Percentiles rank a stretch among this genome's conserved stretches.
Evolutionary conservation across 192 early-diverging fungal genomes (phyloP).

Genomic region (Coemansia sp.): DNA sequence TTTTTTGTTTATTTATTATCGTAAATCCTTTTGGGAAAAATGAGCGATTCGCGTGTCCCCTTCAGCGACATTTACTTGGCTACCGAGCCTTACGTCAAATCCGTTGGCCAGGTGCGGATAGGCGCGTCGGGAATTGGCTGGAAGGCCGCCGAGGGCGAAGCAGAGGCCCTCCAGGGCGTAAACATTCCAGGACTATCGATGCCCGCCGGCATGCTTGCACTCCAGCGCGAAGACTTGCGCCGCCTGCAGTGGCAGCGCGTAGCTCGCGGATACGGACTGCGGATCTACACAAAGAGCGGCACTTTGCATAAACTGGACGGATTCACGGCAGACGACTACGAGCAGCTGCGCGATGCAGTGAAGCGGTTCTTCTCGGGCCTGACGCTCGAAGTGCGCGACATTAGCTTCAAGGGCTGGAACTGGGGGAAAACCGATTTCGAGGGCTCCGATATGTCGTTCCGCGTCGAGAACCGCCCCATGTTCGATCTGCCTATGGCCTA

Average conservation of each 20-base stretch:
- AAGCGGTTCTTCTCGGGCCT: slow-evolving; percentile 73
- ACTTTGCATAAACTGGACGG: slow-evolving; percentile 86
- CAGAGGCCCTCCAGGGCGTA: slow-evolving; percentile 32
- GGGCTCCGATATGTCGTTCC: slow-evolving; percentile 79
- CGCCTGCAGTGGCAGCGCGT: slow-evolving; percentile 79
- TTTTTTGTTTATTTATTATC: neutral
- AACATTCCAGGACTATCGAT: slow-evolving; percentile 35
- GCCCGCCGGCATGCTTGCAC: slow-evolving; percentile 40
- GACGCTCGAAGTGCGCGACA: slow-evolving; percentile 77
- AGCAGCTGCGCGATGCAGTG: slow-evolving; percentile 72
- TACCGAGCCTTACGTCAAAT: slow-evolving; percentile 49
- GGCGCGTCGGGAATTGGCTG: slow-evolving; percentile 52
- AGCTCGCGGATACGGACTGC: slow-evolving; percentile 82
- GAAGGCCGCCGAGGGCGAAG: slow-evolving; percentile 56
- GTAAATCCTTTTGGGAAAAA: slow-evolving; percentile 12
- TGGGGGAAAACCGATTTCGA: slow-evolving; percentile 92
- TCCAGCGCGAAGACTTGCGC: slow-evolving; percentile 64
- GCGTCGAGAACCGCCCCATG: slow-evolving; percentile 74
- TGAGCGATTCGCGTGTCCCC: slow-evolving; percentile 33
- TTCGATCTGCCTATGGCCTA: slow-evolving; percentile 91
- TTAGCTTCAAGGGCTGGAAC: slow-evolving; percentile 93
- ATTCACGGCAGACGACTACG: slow-evolving; percentile 78
- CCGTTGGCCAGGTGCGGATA: slow-evolving; percentile 49
- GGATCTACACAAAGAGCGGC: slow-evolving; percentile 75
- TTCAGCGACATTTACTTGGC: slow-evolving; percentile 55